phyloP scores from a whole-genome alignment of 2,329 filamentous ascomycete species.

The Fusarium metavorans region DNA sequence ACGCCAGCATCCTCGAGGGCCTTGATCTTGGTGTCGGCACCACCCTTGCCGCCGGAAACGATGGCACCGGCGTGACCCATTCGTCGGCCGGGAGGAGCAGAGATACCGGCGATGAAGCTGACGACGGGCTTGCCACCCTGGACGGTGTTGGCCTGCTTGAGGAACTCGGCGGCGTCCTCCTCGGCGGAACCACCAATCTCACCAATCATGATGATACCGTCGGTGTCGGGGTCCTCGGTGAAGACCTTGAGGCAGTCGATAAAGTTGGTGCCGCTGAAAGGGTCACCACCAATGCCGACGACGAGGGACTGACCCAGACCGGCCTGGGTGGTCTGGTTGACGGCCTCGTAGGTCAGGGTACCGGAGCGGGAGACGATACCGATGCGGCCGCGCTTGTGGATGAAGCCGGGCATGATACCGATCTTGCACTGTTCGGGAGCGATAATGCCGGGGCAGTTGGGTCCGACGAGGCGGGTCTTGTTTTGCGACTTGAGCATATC shows the following conservation, averaged over 20 bases:
- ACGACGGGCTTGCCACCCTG: slow-evolving; percentile 92
- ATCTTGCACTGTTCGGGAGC: slow-evolving; percentile 98
- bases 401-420: slow-evolving; percentile 99
- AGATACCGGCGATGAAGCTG: slow-evolving; percentile 98
- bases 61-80: slow-evolving; percentile 99
- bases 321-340: slow-evolving; percentile 98
- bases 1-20: slow-evolving; percentile 94
- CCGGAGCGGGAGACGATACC: slow-evolving; percentile 98
- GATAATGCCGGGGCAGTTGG: slow-evolving; percentile 99
- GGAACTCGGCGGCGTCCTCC: slow-evolving; percentile 97
- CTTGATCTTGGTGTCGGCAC: slow-evolving; percentile 97
- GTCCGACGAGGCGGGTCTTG: slow-evolving; percentile 96
- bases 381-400: slow-evolving; percentile 99
- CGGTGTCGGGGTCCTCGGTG: slow-evolving; percentile 93
- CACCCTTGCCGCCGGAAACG: slow-evolving; percentile 96
- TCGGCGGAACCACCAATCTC: slow-evolving; percentile 98
- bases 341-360: slow-evolving; percentile 98
- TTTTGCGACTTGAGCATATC: slow-evolving; percentile 96
- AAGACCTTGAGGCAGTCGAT: slow-evolving; percentile 99
- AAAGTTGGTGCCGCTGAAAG: slow-evolving; percentile 99
- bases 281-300: slow-evolving; percentile 97
- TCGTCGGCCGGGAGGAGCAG: slow-evolving; percentile 91
- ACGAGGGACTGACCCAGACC: slow-evolving; percentile 98
- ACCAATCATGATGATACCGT: slow-evolving; percentile 99
- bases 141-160: slow-evolving; percentile 89